Conservation (phyloP, 1,284 basidiomycete species). For the Mycena citricolor region DNA sequence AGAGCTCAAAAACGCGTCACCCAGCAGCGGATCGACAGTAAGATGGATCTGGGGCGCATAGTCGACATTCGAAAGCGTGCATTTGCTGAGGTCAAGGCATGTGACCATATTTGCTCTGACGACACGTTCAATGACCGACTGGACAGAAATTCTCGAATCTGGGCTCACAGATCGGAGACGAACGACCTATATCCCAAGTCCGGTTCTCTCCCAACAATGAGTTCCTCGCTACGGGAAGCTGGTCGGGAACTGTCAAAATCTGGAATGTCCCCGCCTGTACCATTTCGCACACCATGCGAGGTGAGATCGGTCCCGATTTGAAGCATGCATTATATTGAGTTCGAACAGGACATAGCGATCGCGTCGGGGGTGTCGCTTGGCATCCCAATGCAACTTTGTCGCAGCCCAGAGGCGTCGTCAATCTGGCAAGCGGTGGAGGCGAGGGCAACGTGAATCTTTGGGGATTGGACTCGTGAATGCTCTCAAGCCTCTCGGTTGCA, state of each 20-base stretch:
- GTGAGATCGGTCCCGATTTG: conserved; percentile 36
- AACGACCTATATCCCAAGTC: conserved; percentile 90
- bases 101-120: conserved; percentile 24
- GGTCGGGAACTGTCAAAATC: conserved; percentile 92
- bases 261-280: conserved; percentile 94
- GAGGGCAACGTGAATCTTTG: conserved; percentile 88
- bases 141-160: conserved; percentile 83
- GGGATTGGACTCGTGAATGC: conserved; percentile 76
- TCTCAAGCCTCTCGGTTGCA: not conserved
- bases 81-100: conserved; percentile 86
- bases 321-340: conserved; percentile 14
- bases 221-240: conserved; percentile 89
- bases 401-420: conserved; percentile 68
- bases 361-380: conserved; percentile 96
- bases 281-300: conserved; percentile 70
- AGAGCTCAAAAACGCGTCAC: conserved; percentile 92
- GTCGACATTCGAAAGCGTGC: conserved; percentile 90
- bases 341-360: conserved; percentile 91
- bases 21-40: conserved; percentile 86
- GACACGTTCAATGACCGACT: not conserved
- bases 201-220: conserved; percentile 92
- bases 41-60: conserved; percentile 85
- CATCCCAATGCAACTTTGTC: conserved; percentile 91
- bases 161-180: conserved; percentile 97
- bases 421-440: conserved; percentile 89